Evolutionary conservation across 106 monocot species (phyloP).

Genomic region (Dioscorea zingiberensis): DNA sequence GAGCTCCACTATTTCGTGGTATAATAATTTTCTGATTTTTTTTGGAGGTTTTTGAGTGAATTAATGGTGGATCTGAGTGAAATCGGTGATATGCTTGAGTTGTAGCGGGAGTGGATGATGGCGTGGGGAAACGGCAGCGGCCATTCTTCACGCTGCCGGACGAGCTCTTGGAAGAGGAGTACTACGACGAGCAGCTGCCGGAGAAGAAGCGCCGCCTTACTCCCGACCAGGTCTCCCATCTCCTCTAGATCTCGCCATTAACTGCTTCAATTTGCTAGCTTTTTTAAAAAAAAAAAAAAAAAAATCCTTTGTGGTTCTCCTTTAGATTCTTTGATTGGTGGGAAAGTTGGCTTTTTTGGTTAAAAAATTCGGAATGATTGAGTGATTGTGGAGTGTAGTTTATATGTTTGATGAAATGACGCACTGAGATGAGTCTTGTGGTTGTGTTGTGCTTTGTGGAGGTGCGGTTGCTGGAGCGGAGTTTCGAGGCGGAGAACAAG

Average conservation of each 20-base stretch:
- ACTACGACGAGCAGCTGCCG: constrained; percentile 85
- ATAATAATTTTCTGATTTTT: constrained; percentile 2
- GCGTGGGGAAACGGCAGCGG: constrained; percentile 30
- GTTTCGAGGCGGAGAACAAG: constrained; percentile 86
- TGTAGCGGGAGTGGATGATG: constrained; percentile 3
- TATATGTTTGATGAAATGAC: no score
- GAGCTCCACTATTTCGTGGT: constrained; percentile 35
- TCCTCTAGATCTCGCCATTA: no score
- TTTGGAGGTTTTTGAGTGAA: background rate
- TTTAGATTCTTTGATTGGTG: no score
- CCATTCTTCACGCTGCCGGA: constrained; percentile 65
- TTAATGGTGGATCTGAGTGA: background rate
- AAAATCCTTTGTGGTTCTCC: no score
- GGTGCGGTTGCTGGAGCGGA: constrained; percentile 70
- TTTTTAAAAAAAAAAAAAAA: no score
- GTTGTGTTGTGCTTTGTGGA: constrained; percentile 1
- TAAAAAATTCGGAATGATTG: no score
- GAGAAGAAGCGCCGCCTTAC: constrained; percentile 97
- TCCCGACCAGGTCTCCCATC: constrained; percentile 58
- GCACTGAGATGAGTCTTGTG: no score
- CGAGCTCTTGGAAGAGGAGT: constrained; percentile 70
- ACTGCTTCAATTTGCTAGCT: no score
- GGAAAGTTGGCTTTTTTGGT: no score
- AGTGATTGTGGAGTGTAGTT: no score
- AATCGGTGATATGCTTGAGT: constrained; percentile 28